phyloP scores from a whole-genome alignment of 2,329 filamentous ascomycete genomes.

The Parascedosporium putredinis region DNA sequence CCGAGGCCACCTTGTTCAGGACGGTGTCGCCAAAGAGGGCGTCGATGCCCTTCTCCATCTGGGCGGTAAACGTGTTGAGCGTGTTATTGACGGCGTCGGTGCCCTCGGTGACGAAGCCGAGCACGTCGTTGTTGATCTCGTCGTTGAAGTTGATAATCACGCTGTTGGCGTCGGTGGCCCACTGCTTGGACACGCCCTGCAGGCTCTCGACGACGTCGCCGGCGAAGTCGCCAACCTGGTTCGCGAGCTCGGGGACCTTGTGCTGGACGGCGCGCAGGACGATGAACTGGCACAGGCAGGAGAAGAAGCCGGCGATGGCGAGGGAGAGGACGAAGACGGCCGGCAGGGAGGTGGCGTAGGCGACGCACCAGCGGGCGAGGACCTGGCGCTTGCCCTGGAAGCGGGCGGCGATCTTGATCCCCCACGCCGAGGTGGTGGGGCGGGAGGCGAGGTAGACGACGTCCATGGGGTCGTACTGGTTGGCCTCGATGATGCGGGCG shows the following conservation, averaged over 20 bases:
- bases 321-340: slow-evolving; percentile 82
- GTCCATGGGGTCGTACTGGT: slow-evolving; percentile 72
- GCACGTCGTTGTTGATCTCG: slow-evolving; percentile 73
- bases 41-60: slow-evolving; percentile 66
- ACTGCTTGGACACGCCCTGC: slow-evolving; percentile 61
- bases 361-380: slow-evolving; percentile 70
- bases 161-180: slow-evolving; percentile 67
- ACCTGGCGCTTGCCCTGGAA: slow-evolving; percentile 59
- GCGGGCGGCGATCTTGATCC: slow-evolving; percentile 57
- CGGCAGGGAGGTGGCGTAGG: slow-evolving; percentile 75
- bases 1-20: slow-evolving; percentile 65
- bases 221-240: slow-evolving; percentile 69
- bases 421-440: slow-evolving; percentile 62
- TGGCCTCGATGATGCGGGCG: slow-evolving; percentile 52
- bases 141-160: slow-evolving; percentile 61
- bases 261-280: slow-evolving; percentile 64
- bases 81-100: slow-evolving; percentile 78
- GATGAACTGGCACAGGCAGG: slow-evolving; percentile 72
- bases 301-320: slow-evolving; percentile 69
- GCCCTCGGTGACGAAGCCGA: slow-evolving; percentile 78
- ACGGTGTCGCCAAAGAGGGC: slow-evolving; percentile 72
- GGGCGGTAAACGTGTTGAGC: slow-evolving; percentile 68
- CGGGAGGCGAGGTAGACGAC: slow-evolving; percentile 79
- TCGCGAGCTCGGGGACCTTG: slow-evolving; percentile 63
- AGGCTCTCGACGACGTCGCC: slow-evolving; percentile 65